Percentiles rank a stretch among this genome's conserved stretches.
These are phyloP conservation scores for Phytophthora vignae DNA, from an alignment of 352 stramenopile genomes.

Conservation along the genomic window DNA sequence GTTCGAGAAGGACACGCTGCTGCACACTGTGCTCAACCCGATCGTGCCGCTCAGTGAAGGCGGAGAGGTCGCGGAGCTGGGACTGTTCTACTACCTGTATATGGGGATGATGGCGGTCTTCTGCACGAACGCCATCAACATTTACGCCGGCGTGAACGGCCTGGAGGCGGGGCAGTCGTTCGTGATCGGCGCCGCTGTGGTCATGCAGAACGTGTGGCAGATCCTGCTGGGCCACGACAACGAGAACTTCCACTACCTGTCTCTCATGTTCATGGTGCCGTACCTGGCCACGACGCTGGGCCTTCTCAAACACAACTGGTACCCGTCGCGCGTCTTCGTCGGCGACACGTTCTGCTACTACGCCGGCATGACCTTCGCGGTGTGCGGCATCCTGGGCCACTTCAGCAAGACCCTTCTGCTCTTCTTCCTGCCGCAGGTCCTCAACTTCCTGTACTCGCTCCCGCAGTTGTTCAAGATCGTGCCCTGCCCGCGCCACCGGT, in stretches of 20 bases:
- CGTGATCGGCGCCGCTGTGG: constrained; percentile 93
- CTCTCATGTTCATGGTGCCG: constrained; percentile 96
- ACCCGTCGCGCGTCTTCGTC: constrained; percentile 97
- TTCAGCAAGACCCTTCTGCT: constrained; percentile 99
- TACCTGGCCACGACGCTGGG: constrained; percentile 95
- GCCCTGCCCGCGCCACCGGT: constrained; percentile 96
- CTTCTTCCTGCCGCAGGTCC: constrained; percentile 98
- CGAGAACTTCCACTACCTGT: constrained; percentile 95
- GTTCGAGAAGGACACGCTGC: constrained; percentile 64
- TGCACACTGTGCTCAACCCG: constrained; percentile 69
- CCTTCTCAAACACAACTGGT: constrained; percentile 98
- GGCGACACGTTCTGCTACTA: constrained; percentile 99
- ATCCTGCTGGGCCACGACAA: constrained; percentile 88
- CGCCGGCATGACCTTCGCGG: constrained; percentile 98
- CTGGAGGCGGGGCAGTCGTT: constrained; percentile 97
- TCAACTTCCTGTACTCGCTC: constrained; percentile 99
- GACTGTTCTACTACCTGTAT: constrained; percentile 97
- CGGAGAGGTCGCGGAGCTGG: constrained; percentile 93
- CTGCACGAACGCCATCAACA: constrained; percentile 99
- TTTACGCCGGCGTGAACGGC: constrained; percentile 99
- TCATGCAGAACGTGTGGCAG: constrained; percentile 96
- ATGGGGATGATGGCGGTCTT: constrained; percentile 99
- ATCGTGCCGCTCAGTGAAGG: constrained; percentile 76
- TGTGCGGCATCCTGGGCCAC: constrained; percentile 96
- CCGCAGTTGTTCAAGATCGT: constrained; percentile 99